phyloP scores from a whole-genome alignment of 73 alveolate species.

The Symbiodinium pilosum region DNA sequence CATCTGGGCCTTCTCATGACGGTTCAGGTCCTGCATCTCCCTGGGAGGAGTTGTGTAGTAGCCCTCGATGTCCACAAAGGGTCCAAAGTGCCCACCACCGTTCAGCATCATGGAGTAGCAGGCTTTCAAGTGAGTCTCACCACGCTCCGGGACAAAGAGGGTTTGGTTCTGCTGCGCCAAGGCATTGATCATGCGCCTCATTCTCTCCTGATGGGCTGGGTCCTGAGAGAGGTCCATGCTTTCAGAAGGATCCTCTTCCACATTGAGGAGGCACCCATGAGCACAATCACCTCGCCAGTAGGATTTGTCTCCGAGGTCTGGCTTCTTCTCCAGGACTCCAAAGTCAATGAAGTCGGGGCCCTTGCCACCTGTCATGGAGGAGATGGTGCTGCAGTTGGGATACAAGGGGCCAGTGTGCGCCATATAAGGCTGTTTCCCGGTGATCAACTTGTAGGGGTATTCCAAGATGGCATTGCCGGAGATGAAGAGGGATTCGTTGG shows the following conservation, averaged over 20 bases:
- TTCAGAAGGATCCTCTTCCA: conserved; percentile 54
- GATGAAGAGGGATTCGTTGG: conserved; percentile 30
- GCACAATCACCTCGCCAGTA: conserved; percentile 84
- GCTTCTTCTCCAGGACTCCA: conserved; percentile 55
- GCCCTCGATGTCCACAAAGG: conserved; percentile 56
- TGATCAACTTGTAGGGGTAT: conserved; percentile 72
- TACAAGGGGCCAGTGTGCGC: conserved; percentile 55
- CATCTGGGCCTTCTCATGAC: conserved; percentile 56
- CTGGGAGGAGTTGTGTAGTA: conserved; percentile 64
- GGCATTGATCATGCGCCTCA: conserved; percentile 33
- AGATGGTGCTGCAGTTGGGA: conserved; percentile 88
- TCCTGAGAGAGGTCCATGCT: conserved; percentile 29
- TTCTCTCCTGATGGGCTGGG: conserved; percentile 8
- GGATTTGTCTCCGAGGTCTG: conserved; percentile 40
- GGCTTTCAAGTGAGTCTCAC: conserved; percentile 62
- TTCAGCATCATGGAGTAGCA: conserved; percentile 77
- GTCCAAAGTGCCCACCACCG: conserved; percentile 78
- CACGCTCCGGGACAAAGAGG: conserved; percentile 59
- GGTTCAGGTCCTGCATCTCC: conserved; percentile 16
- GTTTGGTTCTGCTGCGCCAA: conserved; percentile 56
- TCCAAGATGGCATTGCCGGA: conserved; percentile 59
- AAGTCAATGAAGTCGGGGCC: conserved; percentile 76
- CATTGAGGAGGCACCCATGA: conserved; percentile 54
- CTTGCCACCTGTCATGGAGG: background rate
- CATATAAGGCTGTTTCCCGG: conserved; percentile 69